These are phyloP conservation scores for Mycena epipterygia DNA, from an alignment of 768 basidiomycete species.

Conservation along the genomic window DNA sequence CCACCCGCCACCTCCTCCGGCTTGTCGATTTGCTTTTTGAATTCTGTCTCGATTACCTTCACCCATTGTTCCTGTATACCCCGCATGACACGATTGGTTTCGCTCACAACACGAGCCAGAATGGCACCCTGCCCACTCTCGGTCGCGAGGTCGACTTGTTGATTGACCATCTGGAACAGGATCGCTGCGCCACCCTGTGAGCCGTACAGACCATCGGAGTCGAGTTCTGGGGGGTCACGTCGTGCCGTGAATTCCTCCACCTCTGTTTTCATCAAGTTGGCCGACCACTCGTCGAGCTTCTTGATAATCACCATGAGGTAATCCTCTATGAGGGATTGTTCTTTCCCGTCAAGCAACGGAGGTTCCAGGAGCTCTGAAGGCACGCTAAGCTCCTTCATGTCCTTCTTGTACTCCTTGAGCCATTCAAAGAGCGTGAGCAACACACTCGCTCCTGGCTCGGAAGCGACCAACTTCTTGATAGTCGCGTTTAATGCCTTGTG, in stretches of 20 bases:
- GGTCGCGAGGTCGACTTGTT: constrained; percentile 93
- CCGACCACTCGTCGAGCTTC: constrained; percentile 98
- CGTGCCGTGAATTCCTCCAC: constrained; percentile 86
- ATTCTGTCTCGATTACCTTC: constrained; percentile 84
- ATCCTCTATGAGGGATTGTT: constrained; percentile 93
- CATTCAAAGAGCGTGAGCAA: constrained; percentile 90
- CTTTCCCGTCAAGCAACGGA: constrained; percentile 94
- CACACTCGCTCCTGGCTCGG: constrained; percentile 89
- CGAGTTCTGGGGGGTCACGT: constrained; percentile 88
- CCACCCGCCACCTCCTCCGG: constrained; percentile 91
- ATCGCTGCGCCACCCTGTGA: constrained; percentile 93
- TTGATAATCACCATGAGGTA: constrained; percentile 93
- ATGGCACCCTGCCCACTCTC: constrained; percentile 97
- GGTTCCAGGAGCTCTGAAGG: constrained; percentile 87
- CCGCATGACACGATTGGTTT: constrained; percentile 91
- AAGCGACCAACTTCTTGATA: constrained; percentile 76
- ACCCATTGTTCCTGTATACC: constrained; percentile 91
- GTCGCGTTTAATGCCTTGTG: constrained; percentile 87
- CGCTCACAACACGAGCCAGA: constrained; percentile 89
- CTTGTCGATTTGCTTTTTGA: constrained; percentile 89
- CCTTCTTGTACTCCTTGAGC: constrained; percentile 95
- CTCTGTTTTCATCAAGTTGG: constrained; percentile 94
- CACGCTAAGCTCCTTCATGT: constrained; percentile 94
- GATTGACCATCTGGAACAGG: constrained; percentile 98
- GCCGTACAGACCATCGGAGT: constrained; percentile 90